phyloP scores from a whole-genome alignment of 768 basidiomycete genomes.

The Leccinum uliginosum region DNA sequence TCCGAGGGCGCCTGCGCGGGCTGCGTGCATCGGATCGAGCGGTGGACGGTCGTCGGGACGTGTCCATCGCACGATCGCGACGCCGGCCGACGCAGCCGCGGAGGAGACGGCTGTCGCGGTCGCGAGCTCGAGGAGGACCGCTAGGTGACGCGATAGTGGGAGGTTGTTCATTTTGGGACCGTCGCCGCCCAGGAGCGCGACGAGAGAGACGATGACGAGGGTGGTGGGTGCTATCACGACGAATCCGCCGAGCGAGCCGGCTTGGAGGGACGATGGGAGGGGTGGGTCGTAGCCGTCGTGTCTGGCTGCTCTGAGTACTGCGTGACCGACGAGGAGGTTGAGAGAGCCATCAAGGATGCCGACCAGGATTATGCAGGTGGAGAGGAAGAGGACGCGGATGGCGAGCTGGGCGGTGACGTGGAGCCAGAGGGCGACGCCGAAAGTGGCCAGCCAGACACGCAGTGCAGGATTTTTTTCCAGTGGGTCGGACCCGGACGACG shows the following conservation, averaged over 20 bases:
- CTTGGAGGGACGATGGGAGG: constrained; percentile 6
- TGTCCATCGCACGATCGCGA: not conserved
- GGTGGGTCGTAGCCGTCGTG: constrained; percentile 8
- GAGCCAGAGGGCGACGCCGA: constrained; percentile 11
- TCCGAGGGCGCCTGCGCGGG: constrained; percentile 13
- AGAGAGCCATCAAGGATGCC: constrained; percentile 6
- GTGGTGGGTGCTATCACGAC: constrained; percentile 8
- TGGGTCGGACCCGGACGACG: not conserved
- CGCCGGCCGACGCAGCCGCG: constrained; percentile 12
- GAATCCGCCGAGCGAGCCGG: constrained; percentile 14
- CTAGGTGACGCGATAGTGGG: not conserved
- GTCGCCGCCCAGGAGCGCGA: constrained; percentile 5
- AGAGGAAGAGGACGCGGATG: constrained; percentile 5
- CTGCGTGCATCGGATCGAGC: constrained; percentile 11
- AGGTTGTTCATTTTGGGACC: not conserved
- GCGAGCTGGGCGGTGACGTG: constrained; percentile 6
- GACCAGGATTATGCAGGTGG: constrained; percentile 3
- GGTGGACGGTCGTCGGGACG: not conserved
- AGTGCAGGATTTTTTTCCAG: constrained; percentile 3
- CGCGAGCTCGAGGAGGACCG: constrained; percentile 9
- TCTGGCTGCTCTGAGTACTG: constrained; percentile 10
- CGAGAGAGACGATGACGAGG: not conserved
- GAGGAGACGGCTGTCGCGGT: constrained; percentile 7
- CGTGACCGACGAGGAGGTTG: constrained; percentile 10
- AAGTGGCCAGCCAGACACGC: constrained; percentile 10